Evolutionary conservation across 345 rosid species (phyloP).

Genomic region (Schrenkiella parvula): DNA sequence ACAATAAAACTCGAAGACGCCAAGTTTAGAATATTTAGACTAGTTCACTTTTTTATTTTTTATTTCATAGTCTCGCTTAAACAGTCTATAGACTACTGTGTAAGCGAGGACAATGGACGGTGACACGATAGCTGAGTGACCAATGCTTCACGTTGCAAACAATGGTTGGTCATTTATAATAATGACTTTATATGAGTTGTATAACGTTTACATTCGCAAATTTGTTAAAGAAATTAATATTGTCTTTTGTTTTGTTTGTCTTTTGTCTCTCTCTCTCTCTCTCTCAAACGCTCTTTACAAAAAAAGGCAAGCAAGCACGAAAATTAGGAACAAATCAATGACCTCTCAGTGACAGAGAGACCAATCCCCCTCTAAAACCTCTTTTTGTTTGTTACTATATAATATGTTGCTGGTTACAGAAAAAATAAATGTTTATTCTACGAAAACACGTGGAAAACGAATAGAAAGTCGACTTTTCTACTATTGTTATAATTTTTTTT

Average conservation of each 20-base stretch:
- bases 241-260: not conserved
- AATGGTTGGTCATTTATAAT: not conserved
- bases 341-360: slow-evolving; percentile 27
- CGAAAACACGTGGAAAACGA: slow-evolving; percentile 13
- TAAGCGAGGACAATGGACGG: slow-evolving; percentile 15
- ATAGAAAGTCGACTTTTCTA: not conserved
- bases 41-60: not conserved
- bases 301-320: slow-evolving; percentile 22
- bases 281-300: slow-evolving; percentile 6
- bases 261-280: not conserved
- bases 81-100: too few species aligned
- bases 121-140: not conserved
- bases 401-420: not conserved
- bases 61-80: too few species aligned
- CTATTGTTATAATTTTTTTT: not conserved
- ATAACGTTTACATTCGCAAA: not conserved
- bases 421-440: not conserved
- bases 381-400: not conserved
- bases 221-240: not conserved
- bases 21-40: not conserved
- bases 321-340: slow-evolving; percentile 15
- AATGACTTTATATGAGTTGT: not conserved
- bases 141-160: not conserved
- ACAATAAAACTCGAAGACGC: slow-evolving; percentile 14
- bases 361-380: not conserved